These are phyloP conservation scores for Lanmaoa pseudosensibilis DNA, from an alignment of 768 basidiomycete species.

Conservation along the genomic window DNA sequence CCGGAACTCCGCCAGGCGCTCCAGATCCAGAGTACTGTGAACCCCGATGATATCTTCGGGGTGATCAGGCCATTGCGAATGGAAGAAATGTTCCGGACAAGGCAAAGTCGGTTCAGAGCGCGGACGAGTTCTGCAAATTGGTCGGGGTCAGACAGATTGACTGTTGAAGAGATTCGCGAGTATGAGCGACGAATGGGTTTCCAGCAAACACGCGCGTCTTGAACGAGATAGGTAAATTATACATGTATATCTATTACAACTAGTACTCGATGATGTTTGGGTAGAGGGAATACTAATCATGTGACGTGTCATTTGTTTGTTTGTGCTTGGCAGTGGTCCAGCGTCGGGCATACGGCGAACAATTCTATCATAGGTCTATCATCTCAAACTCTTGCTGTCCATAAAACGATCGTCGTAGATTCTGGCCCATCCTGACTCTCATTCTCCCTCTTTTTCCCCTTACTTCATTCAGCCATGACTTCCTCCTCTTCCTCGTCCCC, in stretches of 20 bases:
- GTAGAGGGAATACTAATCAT: conserved; percentile 6
- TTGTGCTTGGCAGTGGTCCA: conserved; percentile 18
- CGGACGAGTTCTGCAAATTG: conserved; percentile 95
- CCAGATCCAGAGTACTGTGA: conserved; percentile 78
- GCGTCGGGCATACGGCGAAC: conserved; percentile 19
- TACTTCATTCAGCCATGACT: conserved; percentile 49
- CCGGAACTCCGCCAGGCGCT: conserved; percentile 81
- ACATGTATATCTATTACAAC: background rate
- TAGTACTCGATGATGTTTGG: background rate
- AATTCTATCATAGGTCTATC: conserved; percentile 28
- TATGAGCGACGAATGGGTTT: conserved; percentile 93
- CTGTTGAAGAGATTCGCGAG: conserved; percentile 77
- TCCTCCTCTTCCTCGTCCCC: conserved; percentile 80
- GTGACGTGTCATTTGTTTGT: conserved; percentile 25
- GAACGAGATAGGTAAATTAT: conserved; percentile 13
- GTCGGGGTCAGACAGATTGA: conserved; percentile 88
- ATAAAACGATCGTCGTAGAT: conserved; percentile 35
- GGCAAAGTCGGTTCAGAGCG: conserved; percentile 80
- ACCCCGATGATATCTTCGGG: conserved; percentile 92
- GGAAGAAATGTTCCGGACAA: conserved; percentile 88
- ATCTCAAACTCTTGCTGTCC: conserved; percentile 28
- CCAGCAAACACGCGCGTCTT: conserved; percentile 34
- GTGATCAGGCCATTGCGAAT: conserved; percentile 81
- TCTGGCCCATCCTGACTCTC: conserved; percentile 29
- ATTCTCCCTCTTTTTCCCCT: conserved; percentile 32